Percentiles rank a stretch among this genome's conserved stretches.
phyloP scores from a whole-genome alignment of 2,329 filamentous ascomycete genomes.

The Penicillium frequentans region DNA sequence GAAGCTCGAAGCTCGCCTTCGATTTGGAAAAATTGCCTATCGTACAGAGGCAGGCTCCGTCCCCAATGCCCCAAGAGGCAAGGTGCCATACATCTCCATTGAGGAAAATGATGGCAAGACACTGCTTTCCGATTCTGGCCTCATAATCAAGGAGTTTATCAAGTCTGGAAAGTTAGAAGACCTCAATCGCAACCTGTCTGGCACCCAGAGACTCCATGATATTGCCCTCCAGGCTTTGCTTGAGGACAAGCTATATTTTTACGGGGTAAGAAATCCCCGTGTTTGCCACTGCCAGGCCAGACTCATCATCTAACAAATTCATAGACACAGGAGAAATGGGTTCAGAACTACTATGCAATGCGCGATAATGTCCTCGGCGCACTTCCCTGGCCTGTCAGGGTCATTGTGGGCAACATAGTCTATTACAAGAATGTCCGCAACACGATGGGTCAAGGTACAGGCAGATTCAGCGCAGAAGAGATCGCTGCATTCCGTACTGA shows the following conservation, averaged over 20 bases:
- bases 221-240: slow-evolving; percentile 55
- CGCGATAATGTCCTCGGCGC: slow-evolving; percentile 51
- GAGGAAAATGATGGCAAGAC: slow-evolving; percentile 10
- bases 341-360: slow-evolving; percentile 61
- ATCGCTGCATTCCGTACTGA: slow-evolving; percentile 48
- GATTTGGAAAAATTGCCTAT: slow-evolving; percentile 54
- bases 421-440: slow-evolving; percentile 46
- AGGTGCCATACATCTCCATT: slow-evolving; percentile 59
- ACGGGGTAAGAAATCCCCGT: slow-evolving; percentile 39
- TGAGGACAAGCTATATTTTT: slow-evolving; percentile 63
- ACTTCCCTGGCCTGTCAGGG: slow-evolving; percentile 54
- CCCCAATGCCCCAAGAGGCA: slow-evolving; percentile 53
- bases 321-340: slow-evolving; percentile 56
- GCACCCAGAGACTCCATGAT: slow-evolving; percentile 48
- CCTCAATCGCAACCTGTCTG: slow-evolving; percentile 48
- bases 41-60: slow-evolving; percentile 46
- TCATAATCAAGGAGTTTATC: slow-evolving; percentile 55
- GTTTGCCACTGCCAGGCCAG: background rate
- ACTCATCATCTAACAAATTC: background rate
- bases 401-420: slow-evolving; percentile 53
- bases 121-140: slow-evolving; percentile 52
- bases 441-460: slow-evolving; percentile 59
- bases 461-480: slow-evolving; percentile 54
- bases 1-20: slow-evolving; percentile 63
- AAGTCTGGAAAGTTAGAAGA: slow-evolving; percentile 46